phyloP scores from a whole-genome alignment of 805 yeast genomes.

The Wickerhamiella kurtzmanii region DNA sequence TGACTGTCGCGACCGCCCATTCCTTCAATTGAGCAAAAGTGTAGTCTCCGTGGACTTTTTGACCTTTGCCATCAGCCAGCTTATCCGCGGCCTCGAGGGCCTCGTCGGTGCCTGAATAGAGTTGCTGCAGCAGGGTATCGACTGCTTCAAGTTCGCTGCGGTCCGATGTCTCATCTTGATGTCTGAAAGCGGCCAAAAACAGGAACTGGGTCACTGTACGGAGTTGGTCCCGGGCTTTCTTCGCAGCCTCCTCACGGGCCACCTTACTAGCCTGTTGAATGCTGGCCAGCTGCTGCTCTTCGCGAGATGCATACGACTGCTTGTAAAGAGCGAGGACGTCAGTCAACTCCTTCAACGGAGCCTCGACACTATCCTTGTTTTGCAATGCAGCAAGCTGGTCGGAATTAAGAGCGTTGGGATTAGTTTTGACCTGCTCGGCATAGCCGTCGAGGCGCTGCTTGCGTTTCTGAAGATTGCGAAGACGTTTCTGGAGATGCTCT shows the following conservation, averaged over 20 bases:
- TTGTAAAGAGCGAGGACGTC: constrained; percentile 20
- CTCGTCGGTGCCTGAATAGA: constrained; percentile 25
- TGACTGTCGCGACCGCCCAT: constrained; percentile 1
- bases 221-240: constrained; percentile 15
- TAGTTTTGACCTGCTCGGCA: constrained; percentile 21
- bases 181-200: constrained; percentile 24
- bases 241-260: constrained; percentile 9
- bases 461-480: constrained; percentile 28
- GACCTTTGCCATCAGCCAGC: constrained; percentile 20
- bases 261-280: constrained; percentile 6
- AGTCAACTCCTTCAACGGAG: constrained; percentile 26
- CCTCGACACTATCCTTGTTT: constrained; percentile 24
- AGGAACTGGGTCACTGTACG: constrained; percentile 21
- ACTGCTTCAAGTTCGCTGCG: constrained; percentile 21
- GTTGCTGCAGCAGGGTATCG: constrained; percentile 21
- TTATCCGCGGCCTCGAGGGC: constrained; percentile 23
- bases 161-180: constrained; percentile 16
- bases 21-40: constrained; percentile 4
- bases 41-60: constrained; percentile 16
- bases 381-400: constrained; percentile 27
- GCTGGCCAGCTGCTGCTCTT: constrained; percentile 8
- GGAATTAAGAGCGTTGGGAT: constrained; percentile 21
- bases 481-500: constrained; percentile 21
- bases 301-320: constrained; percentile 9
- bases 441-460: constrained; percentile 26